Base-by-base conservation (phyloP, 129 eudicot genomes). In the Centaurea solstitialis region DNA sequence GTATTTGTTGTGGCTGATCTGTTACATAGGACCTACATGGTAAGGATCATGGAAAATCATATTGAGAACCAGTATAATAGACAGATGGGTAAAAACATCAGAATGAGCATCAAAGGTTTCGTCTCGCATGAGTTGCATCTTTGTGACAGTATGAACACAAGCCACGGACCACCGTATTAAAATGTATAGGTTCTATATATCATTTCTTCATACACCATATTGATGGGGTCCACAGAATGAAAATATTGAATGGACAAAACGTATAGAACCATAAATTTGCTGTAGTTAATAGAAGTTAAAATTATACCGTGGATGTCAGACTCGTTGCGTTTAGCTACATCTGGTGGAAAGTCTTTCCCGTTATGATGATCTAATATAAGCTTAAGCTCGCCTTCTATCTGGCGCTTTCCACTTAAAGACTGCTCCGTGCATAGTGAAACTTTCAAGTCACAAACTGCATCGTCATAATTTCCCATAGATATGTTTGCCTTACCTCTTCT, bases 401-500 rank as follows among this genome's bases (percentile, higher is more conserved):
- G 96, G 47, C 80, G 84, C 80, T 92, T 92, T 77, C 96, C 94
- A 87, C 86, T 88, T 22, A 68, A 24, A 61, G 99, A 87, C 17
- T 12, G 76, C 83, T 92, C 99, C 82, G 81, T 75, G 81, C 75
- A 83, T 71, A 92, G 71, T 73, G 96, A 85, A 74, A 90, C 84
- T 57, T 82, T 85, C 61, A 94, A 85, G 88, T 94, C 99, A 73
- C 70, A 22, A 69, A 86, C 78, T 57, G 99, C 97, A 78, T 92
- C 91, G 40, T 86, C 83, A 81, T 71, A 83, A 71, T 89, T 90
- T 73, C 85, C 89, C 90, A 89, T 70, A 70, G 94, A 85, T 77
- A 83, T 86, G 87, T 94, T 90, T 45, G 90, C 97, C 81, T 89
- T 92, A 26, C 93, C 93, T 90, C 99, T 92, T 87, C 99, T 77